A percentile compares a stretch with the other conserved stretches of the same genome.
Conservation (phyloP, 2,329 filamentous ascomycete genomes). For the Septoria linicola region DNA sequence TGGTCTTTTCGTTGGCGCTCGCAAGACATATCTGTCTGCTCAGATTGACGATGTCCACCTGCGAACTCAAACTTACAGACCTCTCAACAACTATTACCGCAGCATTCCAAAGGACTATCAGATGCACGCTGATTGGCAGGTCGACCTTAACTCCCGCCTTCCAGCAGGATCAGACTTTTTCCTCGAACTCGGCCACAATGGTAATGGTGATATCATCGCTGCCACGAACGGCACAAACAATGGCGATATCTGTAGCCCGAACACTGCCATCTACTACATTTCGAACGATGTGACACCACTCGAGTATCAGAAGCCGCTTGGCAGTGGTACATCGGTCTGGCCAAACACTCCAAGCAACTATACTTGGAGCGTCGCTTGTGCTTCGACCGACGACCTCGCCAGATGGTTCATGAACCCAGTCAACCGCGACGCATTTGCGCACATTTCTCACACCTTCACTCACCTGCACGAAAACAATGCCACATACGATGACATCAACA, state of each 20-base stretch:
- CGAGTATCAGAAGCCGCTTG: slow-evolving; percentile 13
- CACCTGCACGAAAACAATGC: slow-evolving; percentile 15
- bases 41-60: slow-evolving; percentile 17
- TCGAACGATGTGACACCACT: slow-evolving; percentile 2
- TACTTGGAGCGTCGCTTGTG: slow-evolving; percentile 7
- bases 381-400: slow-evolving; percentile 5
- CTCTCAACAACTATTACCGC: slow-evolving; percentile 9
- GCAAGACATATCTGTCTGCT: slow-evolving; percentile 4
- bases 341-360: slow-evolving; percentile 5
- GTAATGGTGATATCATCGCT: slow-evolving; percentile 14
- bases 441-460: slow-evolving; percentile 13
- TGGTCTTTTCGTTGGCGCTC: slow-evolving; percentile 12
- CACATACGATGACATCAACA: slow-evolving; percentile 11
- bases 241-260: slow-evolving; percentile 4
- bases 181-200: slow-evolving; percentile 15
- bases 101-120: slow-evolving; percentile 12
- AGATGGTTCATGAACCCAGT: slow-evolving; percentile 9
- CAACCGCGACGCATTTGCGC: slow-evolving; percentile 11
- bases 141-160: slow-evolving; percentile 4
- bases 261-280: slow-evolving; percentile 14
- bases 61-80: slow-evolving; percentile 8
- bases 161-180: slow-evolving; percentile 9
- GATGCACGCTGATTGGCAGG: slow-evolving; percentile 13
- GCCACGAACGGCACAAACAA: slow-evolving; percentile 6
- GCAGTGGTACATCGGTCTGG: slow-evolving; percentile 9